Base-by-base conservation (phyloP, 2,329 filamentous ascomycete species). In the Pyrenophora graminea region DNA sequence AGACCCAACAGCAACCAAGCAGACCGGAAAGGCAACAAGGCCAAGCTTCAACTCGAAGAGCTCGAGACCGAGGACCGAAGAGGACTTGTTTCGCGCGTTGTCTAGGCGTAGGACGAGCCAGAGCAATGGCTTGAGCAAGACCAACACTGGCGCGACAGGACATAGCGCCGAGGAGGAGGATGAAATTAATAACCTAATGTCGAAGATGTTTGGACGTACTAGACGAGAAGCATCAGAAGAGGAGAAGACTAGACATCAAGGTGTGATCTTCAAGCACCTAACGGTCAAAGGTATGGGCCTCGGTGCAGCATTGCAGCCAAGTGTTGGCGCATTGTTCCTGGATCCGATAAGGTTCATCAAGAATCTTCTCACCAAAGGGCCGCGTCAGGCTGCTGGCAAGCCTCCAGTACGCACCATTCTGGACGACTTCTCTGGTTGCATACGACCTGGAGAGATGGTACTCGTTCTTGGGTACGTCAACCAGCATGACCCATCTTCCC, bases 361-460 rank as follows among this genome's bases (percentile, higher is more conserved):
- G 59, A 84, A 85, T 23, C 65, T 81, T 1, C 57, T 75, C 74
- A 49, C 76, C 75, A 57, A 76, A 75, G 73, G 65, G 30, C 74
- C 71, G 43, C 69, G 68, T 39, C 67, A 67, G 47, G 68, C 73
- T 48, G 67, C 54, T 31, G 72, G 60, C 37, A 85, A 82, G 60
- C 80, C 82, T 0, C 83, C 86, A 0, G 70, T 87, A 17, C 82
- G 82, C 56, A 86, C 85, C 0, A 85, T 91, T 39, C 72, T 91
- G 18, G 80, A 87, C 45, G 79, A 83, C 60, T 83, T 81, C 50
- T 82, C 85, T 65, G 87, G 87, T 9, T 88, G 85, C 58, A 83
- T 90, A 43, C 85, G 86, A 67, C 86, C 87, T 0, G 88, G 86
- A 17, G 86, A 89, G 70, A 88, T 89, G 87, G 72, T 89, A 1